Evolutionary conservation across 1,284 basidiomycete genomes (phyloP).

Genomic region (Phenoliferia sp.): DNA sequence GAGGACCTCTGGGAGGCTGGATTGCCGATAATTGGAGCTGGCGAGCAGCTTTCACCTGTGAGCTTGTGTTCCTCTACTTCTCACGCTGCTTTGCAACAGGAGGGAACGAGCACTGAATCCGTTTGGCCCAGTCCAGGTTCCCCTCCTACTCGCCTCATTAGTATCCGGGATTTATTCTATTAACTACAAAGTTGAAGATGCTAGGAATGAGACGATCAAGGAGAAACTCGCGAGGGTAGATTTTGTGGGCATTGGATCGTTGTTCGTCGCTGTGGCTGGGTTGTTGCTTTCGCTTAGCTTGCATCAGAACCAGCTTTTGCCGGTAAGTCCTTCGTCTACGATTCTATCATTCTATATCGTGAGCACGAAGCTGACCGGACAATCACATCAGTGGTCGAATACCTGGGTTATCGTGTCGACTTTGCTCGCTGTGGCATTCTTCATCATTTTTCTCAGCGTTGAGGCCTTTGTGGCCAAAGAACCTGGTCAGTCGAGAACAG

Average conservation of each 20-base stretch:
- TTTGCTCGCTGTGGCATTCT: conserved; percentile 49
- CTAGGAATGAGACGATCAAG: background rate
- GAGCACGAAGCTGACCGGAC: background rate
- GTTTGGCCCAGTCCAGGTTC: conserved; percentile 3
- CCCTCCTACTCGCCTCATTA: conserved; percentile 10
- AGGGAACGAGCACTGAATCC: no score
- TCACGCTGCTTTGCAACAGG: background rate
- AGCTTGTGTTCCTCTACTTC: background rate
- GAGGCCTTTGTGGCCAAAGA: conserved; percentile 59
- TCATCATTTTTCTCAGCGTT: conserved; percentile 55
- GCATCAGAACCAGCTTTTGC: conserved; percentile 11
- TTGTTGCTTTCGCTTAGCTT: conserved; percentile 4
- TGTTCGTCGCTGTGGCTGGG: conserved; percentile 7
- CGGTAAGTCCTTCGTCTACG: background rate
- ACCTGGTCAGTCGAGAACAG: conserved; percentile 57
- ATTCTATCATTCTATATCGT: background rate
- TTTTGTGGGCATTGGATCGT: background rate
- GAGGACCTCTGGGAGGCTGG: conserved; percentile 14
- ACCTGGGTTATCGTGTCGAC: conserved; percentile 56
- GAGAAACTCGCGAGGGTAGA: conserved; percentile 18
- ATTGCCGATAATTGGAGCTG: conserved; percentile 13
- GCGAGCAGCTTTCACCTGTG: conserved; percentile 9
- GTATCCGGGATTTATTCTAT: background rate
- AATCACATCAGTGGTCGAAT: conserved; percentile 55
- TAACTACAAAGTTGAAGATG: conserved; percentile 5